Percentiles rank a stretch among this genome's conserved stretches.
phyloP scores from a whole-genome alignment of 371 early-diverging fungal species.

The Mortierella polycephala region DNA sequence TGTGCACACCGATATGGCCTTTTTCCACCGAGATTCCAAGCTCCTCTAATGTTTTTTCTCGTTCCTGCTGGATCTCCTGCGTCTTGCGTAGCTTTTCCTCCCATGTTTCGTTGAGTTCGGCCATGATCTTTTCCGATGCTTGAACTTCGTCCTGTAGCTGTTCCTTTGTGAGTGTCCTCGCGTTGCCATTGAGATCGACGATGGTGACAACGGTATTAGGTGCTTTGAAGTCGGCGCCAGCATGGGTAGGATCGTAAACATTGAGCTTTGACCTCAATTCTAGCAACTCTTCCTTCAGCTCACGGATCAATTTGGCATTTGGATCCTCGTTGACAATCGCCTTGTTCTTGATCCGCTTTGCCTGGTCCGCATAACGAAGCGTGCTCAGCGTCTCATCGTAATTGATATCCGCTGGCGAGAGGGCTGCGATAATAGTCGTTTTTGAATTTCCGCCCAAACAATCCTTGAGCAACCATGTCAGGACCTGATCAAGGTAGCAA shows the following conservation, averaged over 20 bases:
- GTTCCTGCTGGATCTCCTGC: conserved; percentile 77
- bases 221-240: conserved; percentile 21
- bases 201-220: conserved; percentile 58
- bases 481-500: conserved; percentile 56
- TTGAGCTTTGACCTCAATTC: conserved; percentile 72
- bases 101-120: conserved; percentile 86
- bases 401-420: conserved; percentile 78
- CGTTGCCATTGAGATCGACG: conserved; percentile 60
- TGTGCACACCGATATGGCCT: conserved; percentile 81
- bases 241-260: conserved; percentile 69
- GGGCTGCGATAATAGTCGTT: conserved; percentile 92
- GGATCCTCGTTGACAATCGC: conserved; percentile 95
- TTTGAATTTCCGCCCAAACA: conserved; percentile 95
- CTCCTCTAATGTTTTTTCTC: conserved; percentile 84
- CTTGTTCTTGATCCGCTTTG: conserved; percentile 91
- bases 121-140: conserved; percentile 87
- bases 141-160: conserved; percentile 83
- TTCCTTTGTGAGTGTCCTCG: conserved; percentile 66
- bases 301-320: conserved; percentile 83
- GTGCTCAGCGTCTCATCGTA: conserved; percentile 94
- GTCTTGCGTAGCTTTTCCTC: conserved; percentile 86
- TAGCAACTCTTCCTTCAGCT: conserved; percentile 87
- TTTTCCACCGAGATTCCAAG: conserved; percentile 84
- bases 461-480: conserved; percentile 96
- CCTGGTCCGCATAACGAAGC: conserved; percentile 94